Evolutionary conservation across 495 filamentous ascomycete genomes (phyloP), one percentile per base, ranked within the genome.

Genomic region (Neurospora sp.): DNA sequence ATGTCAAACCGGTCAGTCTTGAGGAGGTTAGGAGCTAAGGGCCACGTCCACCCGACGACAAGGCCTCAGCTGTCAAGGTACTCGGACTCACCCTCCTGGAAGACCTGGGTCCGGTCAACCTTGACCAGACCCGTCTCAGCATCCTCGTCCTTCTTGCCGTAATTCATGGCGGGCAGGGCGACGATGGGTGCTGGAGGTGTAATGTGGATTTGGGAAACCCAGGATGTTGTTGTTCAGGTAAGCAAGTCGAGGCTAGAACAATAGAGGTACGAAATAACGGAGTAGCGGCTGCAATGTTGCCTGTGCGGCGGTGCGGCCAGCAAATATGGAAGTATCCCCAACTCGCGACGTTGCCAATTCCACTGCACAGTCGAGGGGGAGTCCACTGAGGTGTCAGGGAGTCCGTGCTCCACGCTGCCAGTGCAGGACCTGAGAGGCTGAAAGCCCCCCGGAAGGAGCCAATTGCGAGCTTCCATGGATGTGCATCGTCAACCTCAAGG

Each of bases 71-170:
- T 62, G 54, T 31, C 54, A 31, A 66, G 27, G 44, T 41, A 44
- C 77, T 80, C 69, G 37, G 69, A 74, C 86, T 82, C 83, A 98
- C 96, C 96, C 91, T 99, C 96, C 89, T 99, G 96, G 82, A 98
- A 99, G 73, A 99, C 96, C 76, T 94, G 94, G 74, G 96, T 98
- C 79, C 96, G 92, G 86, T 99, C 96, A 75, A 99, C 93, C 87
- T 94, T 96, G 87, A 97, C 90, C 86, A 96, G 89, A 78, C 92
- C 89, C 83, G 91, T 90, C 79, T 97, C 94, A 81, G 90, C 93
- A 88, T 98, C 95, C 87, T 98, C 95, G 83, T 98, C 94, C 87
- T 97, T 98, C 87, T 97, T 98, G 84, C 93, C 91, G 89, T 97
- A 97, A 83, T 90, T 96, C 94, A 98, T 98, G 81, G 72, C 87